Percentiles rank a stretch among this genome's conserved stretches.
Conservation (phyloP, 1,284 basidiomycete species). For the Austroboletus rostrupii region DNA sequence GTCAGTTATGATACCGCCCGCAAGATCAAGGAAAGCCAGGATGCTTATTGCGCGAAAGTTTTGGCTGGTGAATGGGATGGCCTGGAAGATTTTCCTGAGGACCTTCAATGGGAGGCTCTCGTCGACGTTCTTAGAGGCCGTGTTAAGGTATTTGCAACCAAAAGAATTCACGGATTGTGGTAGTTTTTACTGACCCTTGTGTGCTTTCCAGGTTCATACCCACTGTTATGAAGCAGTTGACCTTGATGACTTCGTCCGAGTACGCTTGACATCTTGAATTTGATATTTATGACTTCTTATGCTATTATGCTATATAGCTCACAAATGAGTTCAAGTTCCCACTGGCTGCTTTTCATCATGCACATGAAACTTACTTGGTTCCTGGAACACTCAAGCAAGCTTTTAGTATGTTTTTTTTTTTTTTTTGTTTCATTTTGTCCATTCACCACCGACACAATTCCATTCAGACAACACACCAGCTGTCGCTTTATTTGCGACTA, state of each 20-base stretch:
- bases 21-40: slow-evolving; percentile 71
- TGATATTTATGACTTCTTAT: slow-evolving; percentile 4
- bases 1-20: slow-evolving; percentile 66
- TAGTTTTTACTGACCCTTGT: neutral
- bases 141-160: slow-evolving; percentile 50
- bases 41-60: slow-evolving; percentile 63
- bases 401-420: slow-evolving; percentile 44
- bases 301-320: slow-evolving; percentile 39
- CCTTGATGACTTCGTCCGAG: slow-evolving; percentile 71
- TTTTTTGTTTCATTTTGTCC: neutral
- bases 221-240: slow-evolving; percentile 82
- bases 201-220: slow-evolving; percentile 55
- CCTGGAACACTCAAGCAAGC: slow-evolving; percentile 71
- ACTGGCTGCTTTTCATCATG: slow-evolving; percentile 78
- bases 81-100: slow-evolving; percentile 69
- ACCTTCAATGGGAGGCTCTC: slow-evolving; percentile 79
- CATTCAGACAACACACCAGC: slow-evolving; percentile 53
- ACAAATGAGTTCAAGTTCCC: slow-evolving; percentile 79
- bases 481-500: slow-evolving; percentile 71
- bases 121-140: slow-evolving; percentile 82
- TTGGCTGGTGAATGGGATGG: slow-evolving; percentile 56
- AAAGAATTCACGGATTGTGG: neutral
- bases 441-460: neutral
- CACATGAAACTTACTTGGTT: slow-evolving; percentile 76
- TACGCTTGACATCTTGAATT: slow-evolving; percentile 33